Evolutionary conservation across 1,139 yeast genomes (phyloP), one percentile per base, ranked within the genome.

Genomic region (Saccharomyces pastorianus): DNA sequence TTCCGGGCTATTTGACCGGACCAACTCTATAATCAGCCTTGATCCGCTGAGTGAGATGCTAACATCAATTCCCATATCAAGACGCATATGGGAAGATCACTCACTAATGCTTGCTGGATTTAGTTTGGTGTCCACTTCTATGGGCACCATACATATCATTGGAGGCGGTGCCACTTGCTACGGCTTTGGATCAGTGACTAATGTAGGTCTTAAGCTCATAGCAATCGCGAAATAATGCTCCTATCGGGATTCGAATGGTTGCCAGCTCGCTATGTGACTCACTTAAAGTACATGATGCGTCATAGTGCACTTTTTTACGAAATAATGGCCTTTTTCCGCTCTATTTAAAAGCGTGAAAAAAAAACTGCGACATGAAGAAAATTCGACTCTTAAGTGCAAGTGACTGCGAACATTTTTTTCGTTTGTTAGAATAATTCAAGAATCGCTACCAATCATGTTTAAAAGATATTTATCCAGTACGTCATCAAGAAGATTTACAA

Each of bases 111-210:
- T 85, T 28, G 76, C 83, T n/a, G 93, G 93, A 0, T 80, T 80
- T 61, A 79, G 76, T 32, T 53, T 81, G 46, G 70, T 73, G 2
- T 60, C 61, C 9, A 49, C 58, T 13, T 55, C 60, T 1, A 14
- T 32, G 6, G 62, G 61, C 6, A 59, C 61, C 4, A 59, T 74
- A 6, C 50, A 69, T 2, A 62, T 82, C 4, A 61, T 82, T 44
- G 88, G 87, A 4, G 96, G 96, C 4, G 95, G 95, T 2, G 91
- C 86, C 0, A 89, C 87, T 1, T 88, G 96, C 66, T 88, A 85
- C 64, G 86, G 93, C 0, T 88, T 87, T 71, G 96, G 96, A 0
- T 81, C 89, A 29, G 80, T 76, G 49, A 84, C 84, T 77, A 85
- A 82, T 57, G 68, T 70, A 29, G 57, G 59, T 7, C 50, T 58